These are phyloP conservation scores for Artemisia tridentata DNA, from an alignment of 129 eudicot species.

Conservation along the genomic window DNA sequence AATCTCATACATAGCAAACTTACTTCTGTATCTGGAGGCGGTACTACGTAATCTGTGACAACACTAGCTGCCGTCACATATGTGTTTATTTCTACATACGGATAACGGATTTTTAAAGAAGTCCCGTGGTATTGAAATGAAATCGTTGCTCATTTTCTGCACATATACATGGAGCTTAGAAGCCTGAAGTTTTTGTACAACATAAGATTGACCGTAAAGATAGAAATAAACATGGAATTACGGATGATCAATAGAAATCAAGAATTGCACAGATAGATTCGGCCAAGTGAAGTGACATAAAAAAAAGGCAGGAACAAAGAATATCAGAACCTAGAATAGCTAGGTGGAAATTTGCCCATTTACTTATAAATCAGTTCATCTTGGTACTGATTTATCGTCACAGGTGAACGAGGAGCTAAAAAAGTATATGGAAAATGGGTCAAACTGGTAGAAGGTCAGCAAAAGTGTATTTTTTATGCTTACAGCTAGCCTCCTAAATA, in stretches of 20 bases:
- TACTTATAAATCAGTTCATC: background rate
- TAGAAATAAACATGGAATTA: background rate
- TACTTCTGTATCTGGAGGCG: conserved; percentile 60
- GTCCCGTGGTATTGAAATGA: conserved; percentile 63
- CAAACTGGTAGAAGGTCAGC: background rate
- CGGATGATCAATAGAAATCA: too few relatives aligned
- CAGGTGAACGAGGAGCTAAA: too few relatives aligned
- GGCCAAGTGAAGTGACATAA: too few relatives aligned
- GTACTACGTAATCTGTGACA: conserved; percentile 63
- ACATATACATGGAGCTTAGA: conserved; percentile 55
- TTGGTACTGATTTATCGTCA: too few relatives aligned
- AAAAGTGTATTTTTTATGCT: background rate
- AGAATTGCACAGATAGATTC: too few relatives aligned
- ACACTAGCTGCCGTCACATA: conserved; percentile 33
- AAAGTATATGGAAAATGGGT: background rate
- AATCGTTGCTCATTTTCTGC: conserved; percentile 57
- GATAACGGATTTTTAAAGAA: conserved; percentile 54
- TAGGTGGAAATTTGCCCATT: background rate
- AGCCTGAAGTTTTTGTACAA: conserved; percentile 49
- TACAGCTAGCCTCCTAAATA: background rate
- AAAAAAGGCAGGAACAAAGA: too few relatives aligned
- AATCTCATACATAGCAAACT: conserved; percentile 26
- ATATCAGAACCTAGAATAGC: too few relatives aligned
- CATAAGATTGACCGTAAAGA: conserved; percentile 35
- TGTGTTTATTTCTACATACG: conserved; percentile 39